Evolutionary conservation across 306 rosid genomes (phyloP).

Genomic region (Vicia faba): DNA sequence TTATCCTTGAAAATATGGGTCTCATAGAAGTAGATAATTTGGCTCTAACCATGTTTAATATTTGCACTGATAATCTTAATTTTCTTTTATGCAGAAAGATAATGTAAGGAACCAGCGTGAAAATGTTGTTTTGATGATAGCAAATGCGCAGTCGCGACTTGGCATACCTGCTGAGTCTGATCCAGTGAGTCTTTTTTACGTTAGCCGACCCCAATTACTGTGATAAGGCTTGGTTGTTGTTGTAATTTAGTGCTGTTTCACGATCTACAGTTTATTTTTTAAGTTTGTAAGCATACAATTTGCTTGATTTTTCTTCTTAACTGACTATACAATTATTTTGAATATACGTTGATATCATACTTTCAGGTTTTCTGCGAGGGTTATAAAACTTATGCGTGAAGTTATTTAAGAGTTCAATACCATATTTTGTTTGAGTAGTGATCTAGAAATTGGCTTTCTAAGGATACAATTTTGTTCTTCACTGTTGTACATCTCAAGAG

Average conservation of each 20-base stretch:
- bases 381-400: not conserved
- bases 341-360: not conserved
- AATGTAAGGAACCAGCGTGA: slow-evolving; percentile 90
- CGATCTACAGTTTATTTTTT: slow-evolving; percentile 14
- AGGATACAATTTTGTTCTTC: slow-evolving; percentile 21
- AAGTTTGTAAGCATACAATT: slow-evolving; percentile 25
- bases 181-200: slow-evolving; percentile 69
- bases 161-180: slow-evolving; percentile 58
- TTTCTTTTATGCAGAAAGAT: slow-evolving; percentile 66
- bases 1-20: not conserved
- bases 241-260: slow-evolving; percentile 25
- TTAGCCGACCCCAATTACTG: not conserved
- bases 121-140: slow-evolving; percentile 79
- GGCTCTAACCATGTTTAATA: slow-evolving; percentile 9
- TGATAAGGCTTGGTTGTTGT: not conserved
- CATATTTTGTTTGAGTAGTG: slow-evolving; percentile 11
- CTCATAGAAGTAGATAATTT: slow-evolving; percentile 19
- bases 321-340: slow-evolving; percentile 4
- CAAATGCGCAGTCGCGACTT: slow-evolving; percentile 86
- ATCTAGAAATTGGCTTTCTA: slow-evolving; percentile 14
- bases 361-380: slow-evolving; percentile 21
- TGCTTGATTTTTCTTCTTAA: slow-evolving; percentile 10
- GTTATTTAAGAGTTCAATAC: slow-evolving; percentile 5
- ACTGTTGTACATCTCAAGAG: slow-evolving; percentile 11
- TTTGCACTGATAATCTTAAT: not conserved